Percentiles rank a stretch among this genome's conserved stretches.
Conservation (phyloP, 441 rosid genomes). For the Jatropha multifida region DNA sequence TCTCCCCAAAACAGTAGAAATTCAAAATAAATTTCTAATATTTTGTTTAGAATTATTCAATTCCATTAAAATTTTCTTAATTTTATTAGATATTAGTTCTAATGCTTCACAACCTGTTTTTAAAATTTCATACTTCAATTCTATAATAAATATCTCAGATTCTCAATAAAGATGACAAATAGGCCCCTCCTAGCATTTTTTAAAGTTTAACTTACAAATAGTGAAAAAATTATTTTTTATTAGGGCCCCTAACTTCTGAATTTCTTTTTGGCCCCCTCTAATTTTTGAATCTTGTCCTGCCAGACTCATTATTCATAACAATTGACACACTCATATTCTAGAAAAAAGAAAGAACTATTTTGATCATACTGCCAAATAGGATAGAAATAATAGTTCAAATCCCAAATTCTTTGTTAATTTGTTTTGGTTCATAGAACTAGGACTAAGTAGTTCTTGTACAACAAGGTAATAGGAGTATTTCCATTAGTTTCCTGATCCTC, state of each 20-base stretch:
- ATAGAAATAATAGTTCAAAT: not conserved
- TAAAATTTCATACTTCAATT: not conserved
- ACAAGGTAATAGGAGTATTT: not conserved
- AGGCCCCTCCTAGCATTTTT: too few species aligned
- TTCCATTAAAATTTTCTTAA: too few species aligned
- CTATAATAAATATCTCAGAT: not conserved
- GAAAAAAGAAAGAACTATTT: not conserved
- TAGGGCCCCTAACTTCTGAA: too few species aligned
- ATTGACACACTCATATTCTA: not conserved
- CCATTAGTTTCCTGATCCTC: not conserved
- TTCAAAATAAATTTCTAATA: not conserved
- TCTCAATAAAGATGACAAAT: not conserved
- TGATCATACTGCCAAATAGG: not conserved
- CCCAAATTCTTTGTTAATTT: not conserved
- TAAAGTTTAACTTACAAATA: too few species aligned
- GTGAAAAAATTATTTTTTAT: too few species aligned
- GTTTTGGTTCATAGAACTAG: not conserved
- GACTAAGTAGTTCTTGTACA: not conserved
- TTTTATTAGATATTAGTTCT: not conserved
- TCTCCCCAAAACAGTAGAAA: not conserved
- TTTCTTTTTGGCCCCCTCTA: too few species aligned
- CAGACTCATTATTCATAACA: not conserved
- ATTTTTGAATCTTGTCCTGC: too few species aligned
- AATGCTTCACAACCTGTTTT: not conserved
- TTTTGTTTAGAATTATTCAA: not conserved